Evolutionary conservation across 1,139 yeast species (phyloP).

Genomic region (Debaryomycetaceae sp.): DNA sequence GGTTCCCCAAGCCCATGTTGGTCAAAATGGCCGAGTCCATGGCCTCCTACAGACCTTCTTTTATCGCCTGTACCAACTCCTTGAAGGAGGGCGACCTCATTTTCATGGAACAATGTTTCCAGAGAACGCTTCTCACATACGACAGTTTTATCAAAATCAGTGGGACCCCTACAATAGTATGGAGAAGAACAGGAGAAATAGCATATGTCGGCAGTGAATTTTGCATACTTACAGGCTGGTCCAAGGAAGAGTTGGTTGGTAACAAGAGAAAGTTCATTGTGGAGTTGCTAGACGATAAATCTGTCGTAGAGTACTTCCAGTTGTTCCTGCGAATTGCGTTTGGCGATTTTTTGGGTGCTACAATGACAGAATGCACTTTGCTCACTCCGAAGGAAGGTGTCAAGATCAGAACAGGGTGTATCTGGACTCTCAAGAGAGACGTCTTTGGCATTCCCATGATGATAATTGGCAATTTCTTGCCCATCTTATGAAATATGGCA

Average conservation of each 20-base stretch:
- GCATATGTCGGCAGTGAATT: slow-evolving; percentile 94
- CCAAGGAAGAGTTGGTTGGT: slow-evolving; percentile 59
- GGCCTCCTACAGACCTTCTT: slow-evolving; percentile 87
- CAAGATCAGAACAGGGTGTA: slow-evolving; percentile 69
- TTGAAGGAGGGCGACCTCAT: slow-evolving; percentile 86
- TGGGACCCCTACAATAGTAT: slow-evolving; percentile 92
- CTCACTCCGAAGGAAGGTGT: slow-evolving; percentile 51
- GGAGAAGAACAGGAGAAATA: slow-evolving; percentile 95
- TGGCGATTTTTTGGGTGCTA: slow-evolving; percentile 89
- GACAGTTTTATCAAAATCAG: slow-evolving; percentile 78
- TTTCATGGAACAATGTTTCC: slow-evolving; percentile 95
- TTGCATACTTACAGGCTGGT: slow-evolving; percentile 88
- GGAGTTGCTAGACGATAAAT: slow-evolving; percentile 82
- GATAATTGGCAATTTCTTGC: slow-evolving; percentile 90
- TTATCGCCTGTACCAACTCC: slow-evolving; percentile 88
- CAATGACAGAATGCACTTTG: slow-evolving; percentile 80
- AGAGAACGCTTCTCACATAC: slow-evolving; percentile 83
- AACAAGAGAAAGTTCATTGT: slow-evolving; percentile 72
- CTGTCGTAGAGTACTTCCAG: slow-evolving; percentile 85
- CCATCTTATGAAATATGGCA: slow-evolving; percentile 42
- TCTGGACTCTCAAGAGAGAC: slow-evolving; percentile 78
- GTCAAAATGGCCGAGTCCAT: slow-evolving; percentile 84
- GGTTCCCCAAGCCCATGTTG: slow-evolving; percentile 70
- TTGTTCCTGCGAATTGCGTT: slow-evolving; percentile 82
- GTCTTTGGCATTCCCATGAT: slow-evolving; percentile 77